A percentile compares a stretch with the other conserved stretches of the same genome.
These are phyloP conservation scores for Leptographium galeiforme DNA, from an alignment of 2,329 filamentous ascomycete genomes.

Conservation along the genomic window DNA sequence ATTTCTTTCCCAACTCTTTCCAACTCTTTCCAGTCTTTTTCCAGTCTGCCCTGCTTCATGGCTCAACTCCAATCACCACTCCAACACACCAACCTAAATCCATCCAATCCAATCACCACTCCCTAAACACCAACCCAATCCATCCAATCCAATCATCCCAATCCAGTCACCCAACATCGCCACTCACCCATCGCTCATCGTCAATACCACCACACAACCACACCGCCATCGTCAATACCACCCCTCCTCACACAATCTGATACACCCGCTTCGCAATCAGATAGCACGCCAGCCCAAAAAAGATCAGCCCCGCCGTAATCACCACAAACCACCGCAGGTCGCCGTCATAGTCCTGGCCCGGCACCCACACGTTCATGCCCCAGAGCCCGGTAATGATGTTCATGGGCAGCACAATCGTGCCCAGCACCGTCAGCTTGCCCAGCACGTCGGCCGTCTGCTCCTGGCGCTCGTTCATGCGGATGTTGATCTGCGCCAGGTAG, in stretches of 20 bases:
- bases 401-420: constrained; percentile 95
- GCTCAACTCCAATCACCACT: too few relatives aligned
- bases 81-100: too few relatives aligned
- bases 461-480: constrained; percentile 94
- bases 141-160: too few relatives aligned
- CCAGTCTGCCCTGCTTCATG: too few relatives aligned
- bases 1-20: too few relatives aligned
- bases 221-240: neutral
- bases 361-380: constrained; percentile 98
- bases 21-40: too few relatives aligned
- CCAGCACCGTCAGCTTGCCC: constrained; percentile 86
- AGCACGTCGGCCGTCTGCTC: constrained; percentile 93
- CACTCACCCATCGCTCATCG: too few relatives aligned
- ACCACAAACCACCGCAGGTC: constrained; percentile 64
- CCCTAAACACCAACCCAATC: too few relatives aligned
- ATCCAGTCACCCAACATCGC: too few relatives aligned
- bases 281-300: constrained; percentile 72
- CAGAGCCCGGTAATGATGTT: constrained; percentile 97
- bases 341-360: constrained; percentile 70
- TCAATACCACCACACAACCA: neutral
- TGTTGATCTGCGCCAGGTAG: constrained; percentile 98
- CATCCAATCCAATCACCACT: too few relatives aligned
- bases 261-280: constrained; percentile 74
- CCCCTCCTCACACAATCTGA: constrained; percentile 47
- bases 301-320: constrained; percentile 59